Base-by-base conservation (phyloP, 495 filamentous ascomycete species). In the Cairneyella variabilis region DNA sequence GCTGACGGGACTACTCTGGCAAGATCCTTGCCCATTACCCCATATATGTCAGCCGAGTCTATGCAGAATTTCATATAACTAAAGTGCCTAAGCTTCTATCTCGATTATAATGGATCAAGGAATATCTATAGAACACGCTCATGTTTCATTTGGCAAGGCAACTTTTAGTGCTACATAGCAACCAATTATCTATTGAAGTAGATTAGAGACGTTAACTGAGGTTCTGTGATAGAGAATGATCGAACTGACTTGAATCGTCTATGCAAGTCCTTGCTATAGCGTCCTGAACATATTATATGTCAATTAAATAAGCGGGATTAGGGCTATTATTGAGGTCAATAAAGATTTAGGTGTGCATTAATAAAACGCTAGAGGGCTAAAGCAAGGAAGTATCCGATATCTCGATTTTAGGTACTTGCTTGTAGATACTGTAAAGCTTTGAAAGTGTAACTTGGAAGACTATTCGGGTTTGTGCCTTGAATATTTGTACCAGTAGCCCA, bases 1-100 rank as follows among this genome's bases (percentile, higher is more conserved):
- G 43, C 21, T 46, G 43, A 46, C 22, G 17, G 43, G 43, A 46
- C 8, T 16, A 25, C 43, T 46, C 43, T 32, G 28, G 43, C 43
- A 46, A 46, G 43, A 46, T 16, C 20, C 22, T 46, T 46, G 43
- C 23, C 43, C 43, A 46, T 46, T 25, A 22, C 22, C 10, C 22
- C 20, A 46, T 46, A 28, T 28, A 27, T 46, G 36, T 38, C 43
- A 46, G 9, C 43, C 23, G 43, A 28, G 14, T 27, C 25, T 46
- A 27, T 46, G 23, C 43, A 46, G 10, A 46, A 6, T 27, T n/a
- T 16, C 25, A 10, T 27, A 28, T 46, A 26, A 46, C 22, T 46
- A 26, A 46, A 46, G 20, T 46, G 43, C 4, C 25, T 46, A 16
- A 28, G 3, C 22, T 46, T 46, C 43, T 27, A 46, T 28, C 43